Percentiles rank a stretch among this genome's conserved stretches.
Conservation (phyloP, 2,329 filamentous ascomycete genomes). For the Magnaporthiopsis rhizophila region DNA sequence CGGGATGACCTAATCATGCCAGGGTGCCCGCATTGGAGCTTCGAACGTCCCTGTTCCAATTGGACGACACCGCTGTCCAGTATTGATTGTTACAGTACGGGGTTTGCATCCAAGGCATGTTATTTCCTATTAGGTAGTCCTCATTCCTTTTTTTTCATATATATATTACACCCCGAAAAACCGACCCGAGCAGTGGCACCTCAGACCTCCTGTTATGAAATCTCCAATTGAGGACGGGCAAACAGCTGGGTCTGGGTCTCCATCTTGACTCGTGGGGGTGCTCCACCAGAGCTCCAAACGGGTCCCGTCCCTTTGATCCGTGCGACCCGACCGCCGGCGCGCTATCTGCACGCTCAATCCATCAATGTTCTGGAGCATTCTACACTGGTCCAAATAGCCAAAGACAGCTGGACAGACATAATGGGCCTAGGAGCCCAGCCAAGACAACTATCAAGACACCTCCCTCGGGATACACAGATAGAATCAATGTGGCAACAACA, state of each 20-base stretch:
- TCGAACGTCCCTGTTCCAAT: too few species aligned
- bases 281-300: too few species aligned
- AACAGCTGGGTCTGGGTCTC: neutral
- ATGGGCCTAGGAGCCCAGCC: neutral
- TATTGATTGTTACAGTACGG: too few species aligned
- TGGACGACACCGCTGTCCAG: too few species aligned
- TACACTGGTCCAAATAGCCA: neutral
- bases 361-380: neutral
- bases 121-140: too few species aligned
- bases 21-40: neutral
- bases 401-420: neutral
- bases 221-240: too few species aligned
- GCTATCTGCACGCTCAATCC: neutral
- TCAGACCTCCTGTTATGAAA: too few species aligned
- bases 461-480: too few species aligned
- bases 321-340: neutral
- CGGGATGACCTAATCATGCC: neutral
- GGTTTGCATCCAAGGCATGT: too few species aligned
- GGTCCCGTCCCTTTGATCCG: neutral
- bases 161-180: too few species aligned
- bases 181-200: too few species aligned
- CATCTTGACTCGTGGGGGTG: neutral
- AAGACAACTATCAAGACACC: neutral
- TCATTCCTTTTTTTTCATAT: too few species aligned
- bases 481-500: neutral